A percentile compares a stretch with the other conserved stretches of the same genome.
These are phyloP conservation scores for Lonicera japonica DNA, from an alignment of 129 eudicot genomes.

Conservation along the genomic window DNA sequence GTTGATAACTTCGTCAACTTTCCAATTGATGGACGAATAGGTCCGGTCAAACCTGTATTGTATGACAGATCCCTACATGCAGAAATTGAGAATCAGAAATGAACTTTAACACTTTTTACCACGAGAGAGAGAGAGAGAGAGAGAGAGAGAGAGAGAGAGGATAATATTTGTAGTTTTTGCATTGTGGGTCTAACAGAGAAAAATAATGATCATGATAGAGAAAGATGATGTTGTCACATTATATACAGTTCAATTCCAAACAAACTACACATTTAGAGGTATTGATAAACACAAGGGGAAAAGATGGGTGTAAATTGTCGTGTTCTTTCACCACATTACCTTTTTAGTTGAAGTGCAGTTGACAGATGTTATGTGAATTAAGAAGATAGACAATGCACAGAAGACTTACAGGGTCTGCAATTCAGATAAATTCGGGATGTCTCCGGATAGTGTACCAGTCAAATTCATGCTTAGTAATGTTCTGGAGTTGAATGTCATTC, in stretches of 20 bases:
- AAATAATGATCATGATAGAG: too few relatives aligned
- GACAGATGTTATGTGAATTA: too few relatives aligned
- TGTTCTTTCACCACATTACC: too few relatives aligned
- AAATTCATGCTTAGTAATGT: slow-evolving; percentile 52
- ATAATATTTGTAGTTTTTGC: background rate
- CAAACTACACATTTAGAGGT: too few relatives aligned
- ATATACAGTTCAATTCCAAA: background rate
- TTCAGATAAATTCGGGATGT: slow-evolving; percentile 50
- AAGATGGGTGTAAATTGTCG: too few relatives aligned
- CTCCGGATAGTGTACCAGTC: slow-evolving; percentile 49
- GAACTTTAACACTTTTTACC: background rate
- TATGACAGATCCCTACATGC: slow-evolving; percentile 74
- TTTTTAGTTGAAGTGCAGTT: too few relatives aligned
- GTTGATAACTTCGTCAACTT: slow-evolving; percentile 38
- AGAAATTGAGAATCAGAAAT: slow-evolving; percentile 6
- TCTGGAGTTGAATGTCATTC: slow-evolving; percentile 32
- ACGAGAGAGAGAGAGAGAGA: background rate
- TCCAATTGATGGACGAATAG: slow-evolving; percentile 71
- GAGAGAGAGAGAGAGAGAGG: slow-evolving; percentile 3
- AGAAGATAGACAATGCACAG: background rate
- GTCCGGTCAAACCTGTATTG: slow-evolving; percentile 62
- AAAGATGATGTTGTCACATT: too few relatives aligned
- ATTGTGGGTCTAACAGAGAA: background rate
- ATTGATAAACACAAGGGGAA: too few relatives aligned
- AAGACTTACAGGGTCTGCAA: slow-evolving; percentile 55